Evolutionary conservation across 2,329 filamentous ascomycete genomes (phyloP).

Genomic region (Ceratocystis huliohia): DNA sequence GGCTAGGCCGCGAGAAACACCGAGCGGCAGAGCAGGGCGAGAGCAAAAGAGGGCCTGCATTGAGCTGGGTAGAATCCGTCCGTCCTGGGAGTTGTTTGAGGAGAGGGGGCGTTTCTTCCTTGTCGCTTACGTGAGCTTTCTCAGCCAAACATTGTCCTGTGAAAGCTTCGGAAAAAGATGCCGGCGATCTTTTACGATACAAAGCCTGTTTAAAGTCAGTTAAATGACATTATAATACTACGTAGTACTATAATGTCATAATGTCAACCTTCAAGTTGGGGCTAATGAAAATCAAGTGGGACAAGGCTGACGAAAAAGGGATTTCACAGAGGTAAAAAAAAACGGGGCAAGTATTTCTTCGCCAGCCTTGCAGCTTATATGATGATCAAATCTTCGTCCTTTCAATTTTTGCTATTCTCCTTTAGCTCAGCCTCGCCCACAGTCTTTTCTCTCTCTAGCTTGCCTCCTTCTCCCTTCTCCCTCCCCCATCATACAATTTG

Average conservation of each 20-base stretch:
- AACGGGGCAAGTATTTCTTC: not conserved
- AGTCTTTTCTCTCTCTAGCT: not conserved
- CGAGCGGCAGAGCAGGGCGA: not conserved
- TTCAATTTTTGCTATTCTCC: not conserved
- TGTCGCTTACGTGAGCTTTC: not conserved
- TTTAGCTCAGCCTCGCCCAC: not conserved
- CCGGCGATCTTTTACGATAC: too few species aligned
- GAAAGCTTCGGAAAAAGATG: not conserved
- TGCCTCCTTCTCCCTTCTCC: not conserved
- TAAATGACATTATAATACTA: too few species aligned
- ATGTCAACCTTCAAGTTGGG: too few species aligned
- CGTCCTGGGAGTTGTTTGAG: not conserved
- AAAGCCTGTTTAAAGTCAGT: too few species aligned
- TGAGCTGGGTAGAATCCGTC: not conserved
- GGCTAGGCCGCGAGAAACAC: conserved; percentile 8
- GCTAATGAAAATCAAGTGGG: conserved; percentile 6
- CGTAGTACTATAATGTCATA: too few species aligned
- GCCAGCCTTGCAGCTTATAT: not conserved
- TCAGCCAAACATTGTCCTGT: not conserved
- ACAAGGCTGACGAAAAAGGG: conserved; percentile 14
- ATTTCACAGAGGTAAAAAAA: conserved; percentile 7
- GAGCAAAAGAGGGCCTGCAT: conserved; percentile 5
- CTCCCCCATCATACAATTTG: not conserved
- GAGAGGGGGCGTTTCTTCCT: not conserved
- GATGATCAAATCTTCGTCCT: not conserved